These are phyloP conservation scores for Anisodus tanguticus DNA, from an alignment of 257 asterid species.

Conservation along the genomic window DNA sequence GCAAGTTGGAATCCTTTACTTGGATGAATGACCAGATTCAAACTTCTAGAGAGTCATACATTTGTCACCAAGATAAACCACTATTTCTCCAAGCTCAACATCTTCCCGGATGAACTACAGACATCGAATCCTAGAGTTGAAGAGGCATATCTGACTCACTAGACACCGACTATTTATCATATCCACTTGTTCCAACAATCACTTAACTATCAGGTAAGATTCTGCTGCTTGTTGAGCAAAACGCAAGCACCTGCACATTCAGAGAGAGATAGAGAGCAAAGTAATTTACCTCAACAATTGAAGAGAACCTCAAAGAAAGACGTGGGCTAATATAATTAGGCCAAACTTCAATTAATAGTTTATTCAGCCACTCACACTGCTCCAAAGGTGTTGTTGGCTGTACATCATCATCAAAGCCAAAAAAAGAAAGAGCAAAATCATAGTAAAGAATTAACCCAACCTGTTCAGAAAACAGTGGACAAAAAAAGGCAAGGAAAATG, in stretches of 20 bases:
- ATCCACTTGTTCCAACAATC: not conserved
- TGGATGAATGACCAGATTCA: no score
- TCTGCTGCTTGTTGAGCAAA: not conserved
- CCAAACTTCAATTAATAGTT: slow-evolving; percentile 81
- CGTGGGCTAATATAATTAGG: slow-evolving; percentile 69
- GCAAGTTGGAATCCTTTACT: not conserved
- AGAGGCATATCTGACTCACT: not conserved
- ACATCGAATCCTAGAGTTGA: not conserved
- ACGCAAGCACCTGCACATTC: not conserved
- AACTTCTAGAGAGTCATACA: not conserved
- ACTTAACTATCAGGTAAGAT: not conserved
- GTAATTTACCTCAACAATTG: slow-evolving; percentile 79
- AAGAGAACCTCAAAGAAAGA: slow-evolving; percentile 83
- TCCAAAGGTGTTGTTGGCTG: slow-evolving; percentile 91
- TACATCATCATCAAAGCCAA: not conserved
- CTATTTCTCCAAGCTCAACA: not conserved
- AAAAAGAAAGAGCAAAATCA: slow-evolving; percentile 28
- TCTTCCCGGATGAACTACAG: not conserved
- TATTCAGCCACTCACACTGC: slow-evolving; percentile 98
- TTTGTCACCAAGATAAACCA: not conserved
- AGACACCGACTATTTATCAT: not conserved
- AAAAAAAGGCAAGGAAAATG: slow-evolving; percentile 26
- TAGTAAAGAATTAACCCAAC: not conserved
- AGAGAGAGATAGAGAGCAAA: slow-evolving; percentile 27
- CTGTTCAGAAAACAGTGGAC: not conserved